phyloP scores from a whole-genome alignment of 176 grass and related monocot species.

The Oryza punctata region DNA sequence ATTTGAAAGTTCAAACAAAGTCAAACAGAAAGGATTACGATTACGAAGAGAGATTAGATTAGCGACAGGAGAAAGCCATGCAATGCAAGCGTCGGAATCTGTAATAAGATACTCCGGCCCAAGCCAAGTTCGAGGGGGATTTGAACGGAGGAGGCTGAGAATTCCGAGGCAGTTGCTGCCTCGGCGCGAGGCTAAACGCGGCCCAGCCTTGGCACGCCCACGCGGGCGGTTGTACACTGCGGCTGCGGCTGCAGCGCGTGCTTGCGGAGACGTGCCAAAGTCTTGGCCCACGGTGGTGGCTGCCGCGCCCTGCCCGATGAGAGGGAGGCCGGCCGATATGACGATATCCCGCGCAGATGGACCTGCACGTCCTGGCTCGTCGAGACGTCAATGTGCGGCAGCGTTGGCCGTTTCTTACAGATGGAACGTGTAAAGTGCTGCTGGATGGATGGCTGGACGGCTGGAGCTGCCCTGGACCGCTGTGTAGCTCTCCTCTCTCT shows the following conservation, averaged over 20 bases:
- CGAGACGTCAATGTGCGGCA: background rate
- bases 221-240: background rate
- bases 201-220: constrained; percentile 19
- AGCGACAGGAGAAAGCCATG: background rate
- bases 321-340: too few species aligned
- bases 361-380: background rate
- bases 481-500: background rate
- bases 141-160: constrained; percentile 18
- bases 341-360: background rate
- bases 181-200: background rate
- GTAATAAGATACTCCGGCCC: background rate
- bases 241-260: background rate
- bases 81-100: constrained; percentile 1
- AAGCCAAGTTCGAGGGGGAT: constrained; percentile 1
- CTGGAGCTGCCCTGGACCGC: too few species aligned
- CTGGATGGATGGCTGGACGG: too few species aligned
- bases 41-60: background rate
- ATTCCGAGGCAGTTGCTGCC: constrained; percentile 10
- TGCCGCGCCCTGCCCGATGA: constrained; percentile 24
- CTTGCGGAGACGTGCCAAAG: constrained; percentile 11
- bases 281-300: background rate
- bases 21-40: background rate
- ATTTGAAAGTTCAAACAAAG: constrained; percentile 34
- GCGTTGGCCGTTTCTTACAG: constrained; percentile 5
- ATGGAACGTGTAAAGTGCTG: background rate